phyloP scores from a whole-genome alignment of 2,329 filamentous ascomycete species.

The Pestalotiopsis fici region DNA sequence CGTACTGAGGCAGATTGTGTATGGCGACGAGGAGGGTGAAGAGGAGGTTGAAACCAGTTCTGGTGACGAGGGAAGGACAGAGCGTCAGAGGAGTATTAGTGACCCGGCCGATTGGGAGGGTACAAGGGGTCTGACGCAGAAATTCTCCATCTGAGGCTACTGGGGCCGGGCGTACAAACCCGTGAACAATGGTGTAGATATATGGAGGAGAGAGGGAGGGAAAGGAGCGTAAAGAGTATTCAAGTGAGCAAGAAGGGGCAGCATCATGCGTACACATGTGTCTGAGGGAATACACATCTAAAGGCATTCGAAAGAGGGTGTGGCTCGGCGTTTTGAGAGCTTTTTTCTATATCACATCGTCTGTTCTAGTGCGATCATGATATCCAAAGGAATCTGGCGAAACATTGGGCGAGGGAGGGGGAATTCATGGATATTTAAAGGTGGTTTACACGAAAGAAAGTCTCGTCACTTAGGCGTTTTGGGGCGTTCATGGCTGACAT shows the following conservation, averaged over 20 bases:
- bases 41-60: slow-evolving; percentile 41
- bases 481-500: background rate
- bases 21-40: slow-evolving; percentile 60
- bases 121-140: slow-evolving; percentile 3
- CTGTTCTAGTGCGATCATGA: background rate
- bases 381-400: background rate
- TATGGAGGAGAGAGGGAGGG: background rate
- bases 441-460: background rate
- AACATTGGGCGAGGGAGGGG: background rate
- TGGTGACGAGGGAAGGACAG: slow-evolving; percentile 54
- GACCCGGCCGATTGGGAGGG: slow-evolving; percentile 35
- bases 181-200: background rate
- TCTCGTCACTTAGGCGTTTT: background rate
- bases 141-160: slow-evolving; percentile 10
- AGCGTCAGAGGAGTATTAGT: slow-evolving; percentile 55
- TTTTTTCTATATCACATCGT: background rate
- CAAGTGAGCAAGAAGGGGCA: background rate
- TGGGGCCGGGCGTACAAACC: background rate
- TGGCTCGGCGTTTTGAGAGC: background rate
- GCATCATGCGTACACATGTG: background rate
- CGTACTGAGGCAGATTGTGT: slow-evolving; percentile 81
- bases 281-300: background rate
- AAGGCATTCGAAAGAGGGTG: background rate
- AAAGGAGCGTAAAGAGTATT: background rate
- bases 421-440: background rate